Evolutionary conservation across 441 rosid species (phyloP), one percentile per base, ranked within the genome.

Genomic region (Gossypium davidsonii): DNA sequence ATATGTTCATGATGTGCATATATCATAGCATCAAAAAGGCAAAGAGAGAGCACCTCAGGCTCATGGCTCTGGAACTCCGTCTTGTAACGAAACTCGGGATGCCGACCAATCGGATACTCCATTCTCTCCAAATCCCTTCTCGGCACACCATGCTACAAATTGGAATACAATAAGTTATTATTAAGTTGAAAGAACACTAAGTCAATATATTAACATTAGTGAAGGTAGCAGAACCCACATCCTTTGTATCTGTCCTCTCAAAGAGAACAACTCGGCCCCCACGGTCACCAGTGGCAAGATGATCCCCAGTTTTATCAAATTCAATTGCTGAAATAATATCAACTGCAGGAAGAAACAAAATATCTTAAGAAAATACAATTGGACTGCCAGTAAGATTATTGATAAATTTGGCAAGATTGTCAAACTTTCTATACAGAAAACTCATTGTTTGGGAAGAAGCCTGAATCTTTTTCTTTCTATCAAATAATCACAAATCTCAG

Each of bases 51-150:
- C 74, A 92, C 98, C 97, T 94, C 98, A 15, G 98, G 97, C 76
- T 94, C 98, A 77, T 94, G 98, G 84, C 98, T 94, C 81, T 94
- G 98, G 81, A 94, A 94, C 78, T 94, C 98, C 34, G 98, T 94
- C 84, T 94, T 94, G 77, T 93, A 93, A 21, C 97, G 94, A 70
- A 92, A 94, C 84, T 94, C 98, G 0, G 97, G 98, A 59, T 90
- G 99, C 84, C 90, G 84, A 74, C 62, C 81, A 44, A 86, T 51
- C 60, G 90, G 74, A 80, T 83, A 83, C 76, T 88, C 98, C 64
- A 81, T 81, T 73, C 84, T 90, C 81, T 94, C 99, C 75, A 89
- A 79, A 78, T 91, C 96, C 75, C 87, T 90, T 72, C 94, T 86
- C 3, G 79, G 75, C 77, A 91, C 88, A 65, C 87, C 93, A 77